Conservation (phyloP, 2,329 filamentous ascomycete species). For the Aspergillus fischeri region DNA sequence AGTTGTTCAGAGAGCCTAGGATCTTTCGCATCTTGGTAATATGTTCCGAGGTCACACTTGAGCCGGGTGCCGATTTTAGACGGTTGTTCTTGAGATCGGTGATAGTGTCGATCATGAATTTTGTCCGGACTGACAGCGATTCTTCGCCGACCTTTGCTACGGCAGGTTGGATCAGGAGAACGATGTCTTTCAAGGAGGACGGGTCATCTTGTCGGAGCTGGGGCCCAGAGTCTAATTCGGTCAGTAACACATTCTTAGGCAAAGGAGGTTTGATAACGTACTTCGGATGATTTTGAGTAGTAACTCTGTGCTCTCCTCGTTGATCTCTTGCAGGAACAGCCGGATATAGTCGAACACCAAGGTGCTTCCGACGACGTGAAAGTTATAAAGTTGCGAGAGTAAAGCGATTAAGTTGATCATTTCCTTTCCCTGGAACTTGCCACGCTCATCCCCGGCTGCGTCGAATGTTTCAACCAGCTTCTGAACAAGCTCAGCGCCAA, state of each 20-base stretch:
- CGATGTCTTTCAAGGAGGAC: conserved; percentile 81
- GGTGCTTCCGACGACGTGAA: conserved; percentile 77
- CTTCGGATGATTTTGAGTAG: conserved; percentile 77
- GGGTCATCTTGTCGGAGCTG: conserved; percentile 87
- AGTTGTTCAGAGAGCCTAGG: conserved; percentile 68
- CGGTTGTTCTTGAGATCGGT: conserved; percentile 93
- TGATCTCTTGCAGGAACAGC: conserved; percentile 68
- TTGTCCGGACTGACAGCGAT: conserved; percentile 79
- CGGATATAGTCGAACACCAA: conserved; percentile 90
- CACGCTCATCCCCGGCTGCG: conserved; percentile 52
- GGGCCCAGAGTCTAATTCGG: conserved; percentile 59
- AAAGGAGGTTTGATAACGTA: conserved; percentile 21
- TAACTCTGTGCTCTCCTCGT: conserved; percentile 83
- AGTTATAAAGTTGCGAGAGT: conserved; percentile 83
- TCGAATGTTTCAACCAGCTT: conserved; percentile 72
- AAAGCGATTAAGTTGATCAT: conserved; percentile 75
- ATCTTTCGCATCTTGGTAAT: conserved; percentile 85
- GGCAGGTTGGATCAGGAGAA: conserved; percentile 70
- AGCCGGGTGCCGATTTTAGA: conserved; percentile 69
- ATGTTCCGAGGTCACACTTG: conserved; percentile 72
- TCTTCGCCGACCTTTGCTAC: conserved; percentile 63
- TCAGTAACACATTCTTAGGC: conserved; percentile 10
- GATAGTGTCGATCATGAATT: conserved; percentile 97
- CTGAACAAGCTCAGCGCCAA: conserved; percentile 82
- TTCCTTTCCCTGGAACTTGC: conserved; percentile 51